Conservation (phyloP, 129 eudicot genomes). For the Calendula officinalis region DNA sequence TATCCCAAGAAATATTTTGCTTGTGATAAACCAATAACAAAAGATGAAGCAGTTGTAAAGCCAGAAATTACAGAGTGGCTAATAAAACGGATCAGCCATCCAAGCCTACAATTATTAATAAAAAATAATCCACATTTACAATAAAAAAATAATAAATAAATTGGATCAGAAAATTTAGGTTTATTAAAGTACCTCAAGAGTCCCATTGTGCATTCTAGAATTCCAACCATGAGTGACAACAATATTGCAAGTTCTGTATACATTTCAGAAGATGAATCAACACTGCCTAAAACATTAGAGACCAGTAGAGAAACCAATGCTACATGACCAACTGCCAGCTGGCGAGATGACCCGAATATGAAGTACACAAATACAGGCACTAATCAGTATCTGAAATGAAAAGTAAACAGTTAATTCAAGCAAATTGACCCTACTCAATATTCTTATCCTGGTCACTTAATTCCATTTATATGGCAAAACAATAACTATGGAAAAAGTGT, state of each 20-base stretch:
- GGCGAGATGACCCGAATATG: constrained; percentile 95
- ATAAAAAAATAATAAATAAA: constrained; percentile 12
- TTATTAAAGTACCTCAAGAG: constrained; percentile 24
- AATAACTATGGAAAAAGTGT: not conserved
- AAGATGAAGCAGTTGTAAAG: constrained; percentile 95
- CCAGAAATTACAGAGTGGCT: constrained; percentile 98
- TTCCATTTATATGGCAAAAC: not conserved
- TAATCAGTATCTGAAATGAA: constrained; percentile 71
- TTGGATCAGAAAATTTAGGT: too few species aligned
- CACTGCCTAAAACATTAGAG: constrained; percentile 71
- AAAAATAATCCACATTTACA: not conserved
- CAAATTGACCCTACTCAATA: not conserved
- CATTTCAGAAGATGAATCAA: constrained; percentile 68
- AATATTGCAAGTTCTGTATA: constrained; percentile 89
- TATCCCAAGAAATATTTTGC: constrained; percentile 95
- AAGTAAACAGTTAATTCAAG: not conserved
- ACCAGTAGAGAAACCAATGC: constrained; percentile 89
- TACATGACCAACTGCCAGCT: constrained; percentile 98
- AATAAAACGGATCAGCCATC: constrained; percentile 96
- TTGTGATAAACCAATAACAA: constrained; percentile 91
- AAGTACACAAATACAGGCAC: constrained; percentile 90
- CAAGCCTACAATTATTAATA: constrained; percentile 57
- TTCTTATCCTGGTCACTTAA: not conserved
- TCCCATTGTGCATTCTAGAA: constrained; percentile 31
- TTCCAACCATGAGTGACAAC: constrained; percentile 29